These are phyloP conservation scores for Aspergillus phoenicis DNA, from an alignment of 2,329 filamentous ascomycete genomes.

Conservation along the genomic window DNA sequence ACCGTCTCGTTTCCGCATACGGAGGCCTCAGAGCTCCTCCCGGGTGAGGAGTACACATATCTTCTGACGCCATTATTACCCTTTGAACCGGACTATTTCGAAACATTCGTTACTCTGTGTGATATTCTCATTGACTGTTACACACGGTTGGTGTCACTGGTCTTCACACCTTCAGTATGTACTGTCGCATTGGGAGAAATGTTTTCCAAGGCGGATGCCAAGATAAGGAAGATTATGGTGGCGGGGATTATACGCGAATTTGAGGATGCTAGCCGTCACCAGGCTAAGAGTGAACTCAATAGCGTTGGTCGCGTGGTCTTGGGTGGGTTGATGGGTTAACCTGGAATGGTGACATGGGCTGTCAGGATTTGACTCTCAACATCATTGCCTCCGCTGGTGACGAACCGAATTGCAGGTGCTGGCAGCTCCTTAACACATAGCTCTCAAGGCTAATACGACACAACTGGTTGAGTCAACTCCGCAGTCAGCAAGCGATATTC, in stretches of 20 bases:
- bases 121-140: constrained; percentile 95
- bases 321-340: constrained; percentile 59
- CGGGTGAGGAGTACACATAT: constrained; percentile 84
- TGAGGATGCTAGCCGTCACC: constrained; percentile 77
- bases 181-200: constrained; percentile 73
- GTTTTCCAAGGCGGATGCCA: constrained; percentile 85
- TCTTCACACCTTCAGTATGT: constrained; percentile 75
- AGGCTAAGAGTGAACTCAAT: constrained; percentile 77
- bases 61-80: constrained; percentile 89
- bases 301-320: constrained; percentile 87
- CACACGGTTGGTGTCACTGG: constrained; percentile 71
- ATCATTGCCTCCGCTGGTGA: too few relatives aligned
- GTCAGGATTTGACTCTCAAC: too few relatives aligned
- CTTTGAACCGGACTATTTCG: constrained; percentile 96
- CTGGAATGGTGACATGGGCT: too few relatives aligned
- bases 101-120: constrained; percentile 93
- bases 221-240: constrained; percentile 84
- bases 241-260: constrained; percentile 88
- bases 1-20: constrained; percentile 48
- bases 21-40: constrained; percentile 64
- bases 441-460: too few relatives aligned
- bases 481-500: too few relatives aligned
- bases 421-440: too few relatives aligned
- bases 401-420: too few relatives aligned
- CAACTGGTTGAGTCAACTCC: too few relatives aligned